These are phyloP conservation scores for Xeromyces bisporus DNA, from an alignment of 495 filamentous ascomycete species.

Conservation along the genomic window DNA sequence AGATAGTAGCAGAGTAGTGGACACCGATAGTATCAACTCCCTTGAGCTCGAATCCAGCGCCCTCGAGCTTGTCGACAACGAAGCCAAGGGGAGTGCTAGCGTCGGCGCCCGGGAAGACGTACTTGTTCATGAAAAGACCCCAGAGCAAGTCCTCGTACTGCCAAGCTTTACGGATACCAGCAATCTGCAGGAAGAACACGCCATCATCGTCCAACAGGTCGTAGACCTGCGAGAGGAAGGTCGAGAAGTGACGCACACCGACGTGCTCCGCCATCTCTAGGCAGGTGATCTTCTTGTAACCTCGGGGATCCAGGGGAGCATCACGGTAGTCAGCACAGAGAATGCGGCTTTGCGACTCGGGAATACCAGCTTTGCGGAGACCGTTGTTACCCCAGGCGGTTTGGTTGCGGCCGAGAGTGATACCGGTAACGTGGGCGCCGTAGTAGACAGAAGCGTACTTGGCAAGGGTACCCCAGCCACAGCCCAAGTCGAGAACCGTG, in stretches of 20 bases:
- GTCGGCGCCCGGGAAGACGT: constrained; percentile 56
- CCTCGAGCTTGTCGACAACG: constrained; percentile 48
- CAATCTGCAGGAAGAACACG: constrained; percentile 56
- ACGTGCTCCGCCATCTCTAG: constrained; percentile 69
- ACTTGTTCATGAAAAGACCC: constrained; percentile 67
- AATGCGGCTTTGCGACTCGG: constrained; percentile 46
- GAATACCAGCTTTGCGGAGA: constrained; percentile 39
- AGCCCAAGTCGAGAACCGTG: constrained; percentile 50
- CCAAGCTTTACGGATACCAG: constrained; percentile 51
- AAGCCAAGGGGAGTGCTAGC: constrained; percentile 49
- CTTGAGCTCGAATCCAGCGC: constrained; percentile 44
- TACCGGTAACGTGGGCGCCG: constrained; percentile 45
- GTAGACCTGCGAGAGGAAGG: constrained; percentile 45
- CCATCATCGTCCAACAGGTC: constrained; percentile 58
- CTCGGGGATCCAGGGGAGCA: constrained; percentile 39
- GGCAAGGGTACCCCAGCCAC: constrained; percentile 55
- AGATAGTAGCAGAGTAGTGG: constrained; percentile 92
- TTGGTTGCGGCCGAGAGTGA: constrained; percentile 55
- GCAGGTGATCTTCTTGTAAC: constrained; percentile 55
- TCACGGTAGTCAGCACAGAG: constrained; percentile 56
- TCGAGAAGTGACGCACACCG: constrained; percentile 45
- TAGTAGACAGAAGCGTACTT: constrained; percentile 48
- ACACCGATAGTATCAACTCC: constrained; percentile 75
- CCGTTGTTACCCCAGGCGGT: constrained; percentile 57
- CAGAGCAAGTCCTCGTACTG: constrained; percentile 61